Conservation (phyloP, 371 early-diverging fungal species). For the Mucor lusitanicus region DNA sequence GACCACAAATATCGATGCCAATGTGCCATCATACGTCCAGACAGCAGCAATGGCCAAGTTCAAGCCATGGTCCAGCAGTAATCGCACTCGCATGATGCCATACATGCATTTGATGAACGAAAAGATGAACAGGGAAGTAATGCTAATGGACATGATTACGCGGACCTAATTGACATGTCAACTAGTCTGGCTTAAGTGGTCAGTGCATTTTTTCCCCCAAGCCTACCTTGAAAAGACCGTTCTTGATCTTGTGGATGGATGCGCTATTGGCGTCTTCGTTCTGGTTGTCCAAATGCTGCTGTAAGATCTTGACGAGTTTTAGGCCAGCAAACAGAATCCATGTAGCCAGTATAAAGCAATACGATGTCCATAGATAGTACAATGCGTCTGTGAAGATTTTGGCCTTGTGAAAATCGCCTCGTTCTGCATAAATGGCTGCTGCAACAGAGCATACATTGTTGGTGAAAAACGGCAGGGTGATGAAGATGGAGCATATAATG, state of each 20-base stretch:
- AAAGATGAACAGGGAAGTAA: constrained; percentile 9
- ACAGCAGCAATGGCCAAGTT: constrained; percentile 12
- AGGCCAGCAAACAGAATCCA: constrained; percentile 15
- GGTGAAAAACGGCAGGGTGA: constrained; percentile 33
- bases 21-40: constrained; percentile 22
- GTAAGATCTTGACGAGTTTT: constrained; percentile 10
- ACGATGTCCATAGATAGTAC: constrained; percentile 35
- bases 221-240: constrained; percentile 17
- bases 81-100: constrained; percentile 2
- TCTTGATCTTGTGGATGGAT: constrained; percentile 4
- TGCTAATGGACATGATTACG: constrained; percentile 11
- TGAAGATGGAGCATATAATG: constrained; percentile 19
- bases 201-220: not conserved
- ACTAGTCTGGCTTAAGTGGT: not conserved
- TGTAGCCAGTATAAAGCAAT: constrained; percentile 14
- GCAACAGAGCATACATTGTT: constrained; percentile 37
- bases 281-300: constrained; percentile 13
- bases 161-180: not conserved
- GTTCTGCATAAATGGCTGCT: constrained; percentile 33
- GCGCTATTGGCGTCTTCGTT: not conserved
- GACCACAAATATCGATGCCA: constrained; percentile 10
- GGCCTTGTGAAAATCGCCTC: constrained; percentile 20
- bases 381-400: constrained; percentile 27
- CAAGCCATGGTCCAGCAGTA: not conserved
- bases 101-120: constrained; percentile 18